Evolutionary conservation across 345 rosid species (phyloP).

Genomic region (Eucalyptus grandis): DNA sequence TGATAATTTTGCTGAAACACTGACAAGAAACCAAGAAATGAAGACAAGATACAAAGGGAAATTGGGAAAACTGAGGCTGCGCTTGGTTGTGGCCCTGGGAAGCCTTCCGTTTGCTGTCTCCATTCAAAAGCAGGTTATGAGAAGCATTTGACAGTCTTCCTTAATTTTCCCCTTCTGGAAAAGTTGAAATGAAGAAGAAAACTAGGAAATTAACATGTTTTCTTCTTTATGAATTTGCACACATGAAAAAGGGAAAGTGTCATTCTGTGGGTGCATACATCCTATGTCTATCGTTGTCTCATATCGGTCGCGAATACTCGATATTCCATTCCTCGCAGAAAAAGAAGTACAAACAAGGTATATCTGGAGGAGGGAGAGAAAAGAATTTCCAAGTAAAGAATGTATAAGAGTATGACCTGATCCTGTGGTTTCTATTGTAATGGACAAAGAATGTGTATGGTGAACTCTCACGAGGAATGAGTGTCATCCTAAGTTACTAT

Average conservation of each 20-base stretch:
- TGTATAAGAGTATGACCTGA: background rate
- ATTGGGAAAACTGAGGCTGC: background rate
- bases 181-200: background rate
- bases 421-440: background rate
- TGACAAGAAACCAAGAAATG: background rate
- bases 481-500: background rate
- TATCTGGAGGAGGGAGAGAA: background rate
- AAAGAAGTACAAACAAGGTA: background rate
- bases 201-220: background rate
- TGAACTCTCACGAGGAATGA: background rate
- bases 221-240: background rate
- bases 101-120: background rate
- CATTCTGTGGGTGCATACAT: background rate
- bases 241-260: background rate
- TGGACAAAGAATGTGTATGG: background rate
- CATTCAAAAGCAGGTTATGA: background rate
- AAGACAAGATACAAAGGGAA: background rate
- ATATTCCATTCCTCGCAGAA: background rate
- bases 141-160: background rate
- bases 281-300: background rate
- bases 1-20: background rate
- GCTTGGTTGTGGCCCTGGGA: background rate
- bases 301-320: background rate
- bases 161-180: background rate
- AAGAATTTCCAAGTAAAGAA: background rate